Conservation (phyloP, 495 filamentous ascomycete genomes). For the Penicillium argentinense region DNA sequence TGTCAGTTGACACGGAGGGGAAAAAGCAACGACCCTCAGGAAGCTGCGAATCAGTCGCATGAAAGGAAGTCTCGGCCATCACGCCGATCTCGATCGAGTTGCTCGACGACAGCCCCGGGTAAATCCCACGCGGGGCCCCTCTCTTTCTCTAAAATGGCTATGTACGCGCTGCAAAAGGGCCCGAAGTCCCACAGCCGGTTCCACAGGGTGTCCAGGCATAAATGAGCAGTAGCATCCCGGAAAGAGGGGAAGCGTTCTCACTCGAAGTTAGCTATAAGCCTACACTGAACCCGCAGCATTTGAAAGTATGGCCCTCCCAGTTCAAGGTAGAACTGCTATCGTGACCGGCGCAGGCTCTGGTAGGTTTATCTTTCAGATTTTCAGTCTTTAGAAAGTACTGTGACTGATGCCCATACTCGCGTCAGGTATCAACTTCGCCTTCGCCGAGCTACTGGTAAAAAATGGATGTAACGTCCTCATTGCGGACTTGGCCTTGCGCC, state of each 20-base stretch:
- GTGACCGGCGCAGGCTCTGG: conserved; percentile 72
- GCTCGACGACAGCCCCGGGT: conserved; percentile 7
- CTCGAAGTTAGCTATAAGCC: neutral
- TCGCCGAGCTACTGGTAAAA: conserved; percentile 57
- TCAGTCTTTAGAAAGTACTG: neutral
- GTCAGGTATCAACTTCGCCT: conserved; percentile 54
- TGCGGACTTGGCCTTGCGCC: conserved; percentile 63
- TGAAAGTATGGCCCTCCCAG: conserved; percentile 42
- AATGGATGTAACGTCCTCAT: conserved; percentile 65
- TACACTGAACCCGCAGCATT: neutral
- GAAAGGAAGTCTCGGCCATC: conserved; percentile 9
- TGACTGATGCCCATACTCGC: conserved; percentile 2
- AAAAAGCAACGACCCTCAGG: conserved; percentile 1
- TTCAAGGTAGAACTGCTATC: conserved; percentile 64
- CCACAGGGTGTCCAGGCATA: conserved; percentile 7
- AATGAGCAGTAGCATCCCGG: conserved; percentile 7
- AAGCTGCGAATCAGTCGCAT: neutral
- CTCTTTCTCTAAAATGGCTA: conserved; percentile 15
- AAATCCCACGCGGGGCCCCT: conserved; percentile 10
- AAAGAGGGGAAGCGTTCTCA: neutral
- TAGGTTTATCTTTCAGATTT: conserved; percentile 24
- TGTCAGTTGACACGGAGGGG: conserved; percentile 1
- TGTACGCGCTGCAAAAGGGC: conserved; percentile 19
- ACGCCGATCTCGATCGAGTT: conserved; percentile 16
- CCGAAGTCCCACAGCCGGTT: conserved; percentile 17